These are phyloP conservation scores for Elsinoe ampelina DNA, from an alignment of 2,329 filamentous ascomycete genomes.

Conservation along the genomic window DNA sequence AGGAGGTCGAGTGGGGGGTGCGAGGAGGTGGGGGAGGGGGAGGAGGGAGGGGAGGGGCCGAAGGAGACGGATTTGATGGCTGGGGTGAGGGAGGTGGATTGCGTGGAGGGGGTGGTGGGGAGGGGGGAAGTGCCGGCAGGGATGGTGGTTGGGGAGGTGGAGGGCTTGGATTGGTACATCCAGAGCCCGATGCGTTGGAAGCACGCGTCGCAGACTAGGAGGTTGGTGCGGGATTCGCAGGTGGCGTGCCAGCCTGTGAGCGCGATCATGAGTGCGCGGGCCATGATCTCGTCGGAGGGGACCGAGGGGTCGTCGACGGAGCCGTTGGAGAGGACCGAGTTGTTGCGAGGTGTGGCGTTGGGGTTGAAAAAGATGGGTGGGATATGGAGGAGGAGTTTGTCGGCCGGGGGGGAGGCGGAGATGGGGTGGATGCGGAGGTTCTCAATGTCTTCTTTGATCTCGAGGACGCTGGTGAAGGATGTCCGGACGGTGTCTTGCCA, in stretches of 20 bases:
- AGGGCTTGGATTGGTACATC: constrained; percentile 60
- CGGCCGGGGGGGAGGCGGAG: constrained; percentile 19
- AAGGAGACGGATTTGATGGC: not conserved
- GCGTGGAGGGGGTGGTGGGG: constrained; percentile 23
- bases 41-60: not conserved
- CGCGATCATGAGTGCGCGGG: constrained; percentile 27
- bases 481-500: constrained; percentile 28
- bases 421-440: constrained; percentile 11
- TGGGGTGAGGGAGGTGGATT: not conserved
- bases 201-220: constrained; percentile 75
- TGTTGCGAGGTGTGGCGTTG: constrained; percentile 6
- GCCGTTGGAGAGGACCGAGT: not conserved
- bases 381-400: constrained; percentile 22
- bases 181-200: constrained; percentile 83
- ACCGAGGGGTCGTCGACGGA: not conserved
- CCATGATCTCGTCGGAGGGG: not conserved
- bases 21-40: constrained; percentile 14
- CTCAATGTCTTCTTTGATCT: constrained; percentile 21
- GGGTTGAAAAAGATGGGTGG: constrained; percentile 20
- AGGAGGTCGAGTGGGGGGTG: constrained; percentile 22
- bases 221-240: constrained; percentile 55
- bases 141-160: not conserved
- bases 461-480: constrained; percentile 21
- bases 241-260: constrained; percentile 43
- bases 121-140: not conserved